phyloP scores from a whole-genome alignment of 768 basidiomycete species.

The Ephemerocybe angulata region DNA sequence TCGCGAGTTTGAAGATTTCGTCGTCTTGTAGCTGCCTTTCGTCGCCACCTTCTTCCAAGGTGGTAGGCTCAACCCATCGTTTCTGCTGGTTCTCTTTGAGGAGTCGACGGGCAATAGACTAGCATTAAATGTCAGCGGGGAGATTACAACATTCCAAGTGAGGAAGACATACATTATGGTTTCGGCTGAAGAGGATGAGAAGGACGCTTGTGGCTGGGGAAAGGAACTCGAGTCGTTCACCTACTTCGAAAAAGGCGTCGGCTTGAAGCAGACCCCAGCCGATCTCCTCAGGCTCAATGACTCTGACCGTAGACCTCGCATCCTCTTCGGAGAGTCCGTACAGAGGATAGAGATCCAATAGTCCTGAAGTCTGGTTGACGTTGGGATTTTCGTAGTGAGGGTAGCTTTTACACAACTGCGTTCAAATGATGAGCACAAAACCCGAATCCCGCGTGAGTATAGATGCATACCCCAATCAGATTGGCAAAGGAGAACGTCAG shows the following conservation, averaged over 20 bases:
- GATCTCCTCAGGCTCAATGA: conserved; percentile 39
- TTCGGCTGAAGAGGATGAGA: conserved; percentile 53
- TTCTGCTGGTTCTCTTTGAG: conserved; percentile 53
- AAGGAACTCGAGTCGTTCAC: conserved; percentile 41
- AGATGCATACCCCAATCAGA: conserved; percentile 42
- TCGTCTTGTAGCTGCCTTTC: conserved; percentile 38
- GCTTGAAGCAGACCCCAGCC: conserved; percentile 52
- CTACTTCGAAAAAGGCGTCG: conserved; percentile 52
- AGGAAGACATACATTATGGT: conserved; percentile 40
- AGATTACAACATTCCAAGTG: not conserved
- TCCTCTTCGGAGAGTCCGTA: conserved; percentile 32
- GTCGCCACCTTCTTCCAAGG: conserved; percentile 20
- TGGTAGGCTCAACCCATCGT: conserved; percentile 42
- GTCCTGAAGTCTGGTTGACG: conserved; percentile 41
- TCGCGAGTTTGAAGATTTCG: conserved; percentile 58
- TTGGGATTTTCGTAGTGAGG: conserved; percentile 51
- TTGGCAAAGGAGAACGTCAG: conserved; percentile 66
- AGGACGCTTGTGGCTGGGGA: conserved; percentile 53
- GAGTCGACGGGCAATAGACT: conserved; percentile 50
- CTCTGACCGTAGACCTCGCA: conserved; percentile 8
- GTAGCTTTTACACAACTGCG: conserved; percentile 44
- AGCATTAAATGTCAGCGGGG: not conserved
- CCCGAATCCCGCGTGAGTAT: conserved; percentile 32
- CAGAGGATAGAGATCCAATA: not conserved
- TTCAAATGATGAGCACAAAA: conserved; percentile 46